Percentiles rank a stretch among this genome's conserved stretches.
Conservation (phyloP, 1,284 basidiomycete genomes). For the Volvariella volvacea region DNA sequence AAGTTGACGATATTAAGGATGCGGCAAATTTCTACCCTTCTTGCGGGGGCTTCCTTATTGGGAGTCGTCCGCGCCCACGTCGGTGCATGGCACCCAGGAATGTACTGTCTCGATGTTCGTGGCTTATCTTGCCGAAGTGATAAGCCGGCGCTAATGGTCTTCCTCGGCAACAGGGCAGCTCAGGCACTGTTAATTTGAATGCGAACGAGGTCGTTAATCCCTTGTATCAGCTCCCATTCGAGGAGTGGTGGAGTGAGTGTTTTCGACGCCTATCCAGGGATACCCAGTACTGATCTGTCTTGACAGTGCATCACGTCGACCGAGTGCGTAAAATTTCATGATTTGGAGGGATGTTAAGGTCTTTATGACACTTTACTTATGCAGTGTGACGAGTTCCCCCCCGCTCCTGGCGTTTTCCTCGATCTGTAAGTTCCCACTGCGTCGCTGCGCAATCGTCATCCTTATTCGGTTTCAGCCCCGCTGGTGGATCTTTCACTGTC, state of each 20-base stretch:
- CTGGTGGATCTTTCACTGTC: constrained; percentile 35
- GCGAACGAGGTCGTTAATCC: constrained; percentile 32
- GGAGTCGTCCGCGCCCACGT: constrained; percentile 29
- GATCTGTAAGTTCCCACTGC: constrained; percentile 29
- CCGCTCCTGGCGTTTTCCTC: constrained; percentile 34
- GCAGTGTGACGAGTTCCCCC: constrained; percentile 38
- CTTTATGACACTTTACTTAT: constrained; percentile 4
- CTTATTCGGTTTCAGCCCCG: constrained; percentile 26
- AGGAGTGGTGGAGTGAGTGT: constrained; percentile 28
- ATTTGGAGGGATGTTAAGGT: background rate
- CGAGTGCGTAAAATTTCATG: constrained; percentile 18
- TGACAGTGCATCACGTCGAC: constrained; percentile 36
- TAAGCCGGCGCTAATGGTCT: constrained; percentile 9
- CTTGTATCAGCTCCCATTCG: constrained; percentile 29
- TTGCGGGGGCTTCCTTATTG: constrained; percentile 10
- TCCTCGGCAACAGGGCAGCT: constrained; percentile 21
- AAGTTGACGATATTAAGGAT: background rate
- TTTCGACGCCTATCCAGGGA: constrained; percentile 3
- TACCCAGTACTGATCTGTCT: constrained; percentile 5
- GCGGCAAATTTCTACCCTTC: constrained; percentile 10
- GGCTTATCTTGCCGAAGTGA: background rate
- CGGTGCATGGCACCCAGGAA: constrained; percentile 31
- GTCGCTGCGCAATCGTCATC: background rate
- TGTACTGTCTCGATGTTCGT: constrained; percentile 37
- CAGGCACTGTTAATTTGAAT: constrained; percentile 27